phyloP scores from a whole-genome alignment of 2,329 filamentous ascomycete genomes.

The Botrytis cinerea region DNA sequence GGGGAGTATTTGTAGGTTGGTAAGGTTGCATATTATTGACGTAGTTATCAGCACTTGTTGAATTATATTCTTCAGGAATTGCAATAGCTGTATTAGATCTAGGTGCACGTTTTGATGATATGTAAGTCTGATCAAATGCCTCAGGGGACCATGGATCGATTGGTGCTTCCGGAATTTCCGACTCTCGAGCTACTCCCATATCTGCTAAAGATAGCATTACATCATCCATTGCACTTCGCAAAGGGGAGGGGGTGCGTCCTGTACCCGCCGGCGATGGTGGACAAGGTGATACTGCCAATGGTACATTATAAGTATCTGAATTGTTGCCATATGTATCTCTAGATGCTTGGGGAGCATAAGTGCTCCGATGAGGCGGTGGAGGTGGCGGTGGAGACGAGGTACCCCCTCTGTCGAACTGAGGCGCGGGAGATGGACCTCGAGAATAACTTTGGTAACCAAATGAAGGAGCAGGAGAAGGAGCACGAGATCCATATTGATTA shows the following conservation, averaged over 20 bases:
- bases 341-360: constrained; percentile 37
- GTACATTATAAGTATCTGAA: constrained; percentile 52
- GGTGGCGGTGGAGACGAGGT: constrained; percentile 68
- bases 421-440: constrained; percentile 45
- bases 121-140: constrained; percentile 62
- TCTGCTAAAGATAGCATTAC: constrained; percentile 94
- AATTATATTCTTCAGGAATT: constrained; percentile 52
- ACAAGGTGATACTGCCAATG: constrained; percentile 61
- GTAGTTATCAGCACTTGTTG: constrained; percentile 54
- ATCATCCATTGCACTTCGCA: constrained; percentile 95
- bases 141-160: constrained; percentile 88
- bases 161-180: constrained; percentile 56
- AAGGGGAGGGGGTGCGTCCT: constrained; percentile 81
- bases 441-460: constrained; percentile 41
- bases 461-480: constrained; percentile 38
- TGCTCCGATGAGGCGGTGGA: constrained; percentile 81
- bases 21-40: constrained; percentile 34
- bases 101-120: constrained; percentile 40
- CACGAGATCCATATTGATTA: constrained; percentile 44
- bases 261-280: constrained; percentile 67
- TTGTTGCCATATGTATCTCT: constrained; percentile 46
- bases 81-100: constrained; percentile 76
- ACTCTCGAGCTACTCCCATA: constrained; percentile 66
- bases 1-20: constrained; percentile 53
- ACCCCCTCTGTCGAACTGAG: constrained; percentile 38